Percentiles rank a stretch among this genome's conserved stretches.
These are phyloP conservation scores for Nepenthes mirabilis DNA, from an alignment of 148 eudicot genomes.

Conservation along the genomic window DNA sequence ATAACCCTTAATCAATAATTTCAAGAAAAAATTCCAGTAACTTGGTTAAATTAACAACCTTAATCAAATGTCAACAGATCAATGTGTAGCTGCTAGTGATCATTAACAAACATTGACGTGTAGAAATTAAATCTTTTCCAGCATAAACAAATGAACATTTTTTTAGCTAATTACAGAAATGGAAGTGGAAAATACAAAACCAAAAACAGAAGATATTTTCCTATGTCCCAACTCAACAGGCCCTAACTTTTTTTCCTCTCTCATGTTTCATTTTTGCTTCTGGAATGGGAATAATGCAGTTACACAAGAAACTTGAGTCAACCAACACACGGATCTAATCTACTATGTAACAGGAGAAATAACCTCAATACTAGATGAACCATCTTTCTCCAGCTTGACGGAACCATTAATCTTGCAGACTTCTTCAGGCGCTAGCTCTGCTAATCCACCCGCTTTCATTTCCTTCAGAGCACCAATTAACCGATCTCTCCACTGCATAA, in stretches of 20 bases:
- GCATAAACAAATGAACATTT: too few species aligned
- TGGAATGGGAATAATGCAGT: neutral
- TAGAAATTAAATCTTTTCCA: too few species aligned
- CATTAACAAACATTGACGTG: too few species aligned
- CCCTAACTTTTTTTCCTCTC: neutral
- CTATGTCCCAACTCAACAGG: neutral
- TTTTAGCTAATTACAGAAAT: too few species aligned
- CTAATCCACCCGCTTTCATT: constrained; percentile 48
- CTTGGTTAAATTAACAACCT: too few species aligned
- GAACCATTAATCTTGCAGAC: constrained; percentile 29
- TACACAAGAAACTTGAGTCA: neutral
- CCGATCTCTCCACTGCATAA: constrained; percentile 83
- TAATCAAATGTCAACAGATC: too few species aligned
- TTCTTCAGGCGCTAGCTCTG: constrained; percentile 32
- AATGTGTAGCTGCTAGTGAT: too few species aligned
- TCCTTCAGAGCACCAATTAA: constrained; percentile 66
- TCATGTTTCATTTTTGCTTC: neutral
- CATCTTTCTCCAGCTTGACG: constrained; percentile 28
- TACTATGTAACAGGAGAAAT: neutral
- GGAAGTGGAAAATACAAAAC: too few species aligned
- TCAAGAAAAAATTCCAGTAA: too few species aligned
- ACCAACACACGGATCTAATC: neutral
- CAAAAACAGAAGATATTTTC: too few species aligned
- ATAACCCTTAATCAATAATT: too few species aligned
- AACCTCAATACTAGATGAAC: constrained; percentile 31